These are phyloP conservation scores for Mikania micrantha DNA, from an alignment of 129 eudicot genomes.

Conservation along the genomic window DNA sequence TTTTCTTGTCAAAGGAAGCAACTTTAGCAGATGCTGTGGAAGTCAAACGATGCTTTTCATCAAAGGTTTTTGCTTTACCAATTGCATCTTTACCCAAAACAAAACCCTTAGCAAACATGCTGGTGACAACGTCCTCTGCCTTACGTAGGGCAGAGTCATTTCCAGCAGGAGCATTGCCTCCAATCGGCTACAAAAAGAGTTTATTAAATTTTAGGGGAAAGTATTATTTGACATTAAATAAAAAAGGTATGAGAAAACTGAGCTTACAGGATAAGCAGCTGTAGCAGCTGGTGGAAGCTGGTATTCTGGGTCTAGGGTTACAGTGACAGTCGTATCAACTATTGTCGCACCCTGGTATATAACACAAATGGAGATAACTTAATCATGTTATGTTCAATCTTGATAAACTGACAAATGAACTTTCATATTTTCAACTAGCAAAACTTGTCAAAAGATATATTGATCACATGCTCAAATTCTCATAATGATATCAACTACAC, in stretches of 20 bases:
- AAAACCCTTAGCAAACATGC: constrained; percentile 48
- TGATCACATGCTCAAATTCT: not conserved
- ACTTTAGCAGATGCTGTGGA: constrained; percentile 48
- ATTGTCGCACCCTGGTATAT: constrained; percentile 46
- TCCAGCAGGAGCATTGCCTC: constrained; percentile 23
- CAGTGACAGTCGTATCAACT: constrained; percentile 40
- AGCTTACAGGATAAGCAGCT: constrained; percentile 32
- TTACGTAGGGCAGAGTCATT: constrained; percentile 34
- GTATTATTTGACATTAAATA: not conserved
- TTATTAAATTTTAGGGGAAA: not conserved
- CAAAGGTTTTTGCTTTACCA: constrained; percentile 36
- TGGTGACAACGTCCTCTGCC: constrained; percentile 50
- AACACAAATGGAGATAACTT: not conserved
- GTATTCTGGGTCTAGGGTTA: constrained; percentile 43
- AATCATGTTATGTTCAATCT: not conserved
- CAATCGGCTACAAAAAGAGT: constrained; percentile 23
- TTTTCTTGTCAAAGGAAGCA: constrained; percentile 37
- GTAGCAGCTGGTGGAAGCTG: constrained; percentile 47
- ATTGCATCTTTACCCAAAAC: constrained; percentile 49
- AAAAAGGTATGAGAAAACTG: not conserved
- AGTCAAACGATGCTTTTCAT: constrained; percentile 41
- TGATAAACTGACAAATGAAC: not conserved
- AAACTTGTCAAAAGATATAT: not conserved
- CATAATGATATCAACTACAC: not conserved
- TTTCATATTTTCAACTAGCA: not conserved